phyloP scores from a whole-genome alignment of 441 rosid species.

The Adansonia madagascariensis region DNA sequence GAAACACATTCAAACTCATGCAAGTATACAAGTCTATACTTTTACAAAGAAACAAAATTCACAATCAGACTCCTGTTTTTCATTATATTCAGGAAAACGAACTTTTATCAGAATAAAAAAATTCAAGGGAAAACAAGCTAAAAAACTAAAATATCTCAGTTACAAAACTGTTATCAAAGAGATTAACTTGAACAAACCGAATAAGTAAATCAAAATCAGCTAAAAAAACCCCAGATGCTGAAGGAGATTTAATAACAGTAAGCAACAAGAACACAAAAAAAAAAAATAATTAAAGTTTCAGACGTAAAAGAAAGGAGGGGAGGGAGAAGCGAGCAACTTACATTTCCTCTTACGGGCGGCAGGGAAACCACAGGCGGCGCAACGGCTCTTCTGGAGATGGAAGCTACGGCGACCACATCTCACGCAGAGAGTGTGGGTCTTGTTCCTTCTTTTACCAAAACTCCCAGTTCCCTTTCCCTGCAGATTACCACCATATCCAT shows the following conservation, averaged over 20 bases:
- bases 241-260: neutral
- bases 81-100: too few relatives aligned
- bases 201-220: too few relatives aligned
- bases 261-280: too few relatives aligned
- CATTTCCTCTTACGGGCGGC: conserved; percentile 79
- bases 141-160: too few relatives aligned
- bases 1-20: neutral
- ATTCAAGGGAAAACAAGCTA: too few relatives aligned
- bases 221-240: neutral
- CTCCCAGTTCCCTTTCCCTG: conserved; percentile 98
- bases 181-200: too few relatives aligned
- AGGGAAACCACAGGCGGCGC: conserved; percentile 83
- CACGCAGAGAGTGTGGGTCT: conserved; percentile 90
- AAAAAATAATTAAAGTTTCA: neutral
- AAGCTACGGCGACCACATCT: conserved; percentile 96
- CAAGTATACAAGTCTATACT: neutral
- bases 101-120: too few relatives aligned
- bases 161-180: too few relatives aligned
- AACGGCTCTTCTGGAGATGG: conserved; percentile 95
- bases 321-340: neutral
- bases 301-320: neutral
- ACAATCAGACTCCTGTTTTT: neutral
- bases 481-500: neutral
- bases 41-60: neutral
- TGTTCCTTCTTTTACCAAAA: conserved; percentile 96